These are phyloP conservation scores for Dissophora globulifera DNA, from an alignment of 192 early-diverging fungal species.

Conservation along the genomic window DNA sequence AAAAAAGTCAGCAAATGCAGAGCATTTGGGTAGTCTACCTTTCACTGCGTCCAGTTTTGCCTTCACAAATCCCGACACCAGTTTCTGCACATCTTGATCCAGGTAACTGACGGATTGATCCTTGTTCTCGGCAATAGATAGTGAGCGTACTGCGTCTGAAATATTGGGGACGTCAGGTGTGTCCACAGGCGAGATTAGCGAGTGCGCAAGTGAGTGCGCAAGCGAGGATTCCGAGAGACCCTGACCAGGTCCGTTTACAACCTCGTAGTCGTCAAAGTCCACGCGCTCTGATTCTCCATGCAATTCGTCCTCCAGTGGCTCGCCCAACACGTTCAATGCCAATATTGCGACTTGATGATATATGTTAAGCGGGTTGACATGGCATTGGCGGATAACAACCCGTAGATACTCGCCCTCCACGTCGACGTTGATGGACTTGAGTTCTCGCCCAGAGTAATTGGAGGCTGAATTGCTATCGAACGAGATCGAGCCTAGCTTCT, in stretches of 20 bases:
- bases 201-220: constrained; percentile 1
- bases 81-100: constrained; percentile 30
- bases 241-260: constrained; percentile 48
- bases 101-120: constrained; percentile 22
- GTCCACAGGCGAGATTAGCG: constrained; percentile 5
- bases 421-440: constrained; percentile 81
- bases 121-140: constrained; percentile 36
- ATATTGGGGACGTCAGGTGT: constrained; percentile 13
- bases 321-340: constrained; percentile 70
- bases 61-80: constrained; percentile 28
- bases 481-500: constrained; percentile 68
- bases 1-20: too few species aligned
- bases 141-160: constrained; percentile 12
- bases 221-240: constrained; percentile 31
- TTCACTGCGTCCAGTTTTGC: constrained; percentile 46
- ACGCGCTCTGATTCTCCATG: constrained; percentile 34
- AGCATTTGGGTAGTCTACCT: constrained; percentile 11
- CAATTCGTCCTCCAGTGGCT: constrained; percentile 51
- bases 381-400: constrained; percentile 73
- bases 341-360: constrained; percentile 79
- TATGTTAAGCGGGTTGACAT: constrained; percentile 76
- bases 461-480: constrained; percentile 71
- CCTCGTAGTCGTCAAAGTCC: constrained; percentile 43
- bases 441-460: constrained; percentile 73
- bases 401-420: constrained; percentile 74